Evolutionary conservation across 768 basidiomycete genomes (phyloP).

Genomic region (Polyporus arcularius): DNA sequence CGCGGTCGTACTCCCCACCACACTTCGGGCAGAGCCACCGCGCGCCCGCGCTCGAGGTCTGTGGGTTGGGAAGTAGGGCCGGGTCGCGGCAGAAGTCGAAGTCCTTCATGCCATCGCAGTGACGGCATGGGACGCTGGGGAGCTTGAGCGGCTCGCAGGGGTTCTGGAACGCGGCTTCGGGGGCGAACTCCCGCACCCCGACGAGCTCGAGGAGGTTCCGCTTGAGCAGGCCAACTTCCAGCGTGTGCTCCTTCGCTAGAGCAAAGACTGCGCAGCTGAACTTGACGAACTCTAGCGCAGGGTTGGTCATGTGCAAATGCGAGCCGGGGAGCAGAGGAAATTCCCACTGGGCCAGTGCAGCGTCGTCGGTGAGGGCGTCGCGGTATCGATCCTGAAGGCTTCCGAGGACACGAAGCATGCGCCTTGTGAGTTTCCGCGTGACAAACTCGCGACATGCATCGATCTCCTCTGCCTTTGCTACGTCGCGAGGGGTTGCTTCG

Average conservation of each 20-base stretch:
- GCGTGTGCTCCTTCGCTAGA: conserved; percentile 76
- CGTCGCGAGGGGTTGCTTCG: conserved; percentile 66
- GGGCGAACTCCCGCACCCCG: conserved; percentile 82
- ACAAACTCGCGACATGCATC: conserved; percentile 77
- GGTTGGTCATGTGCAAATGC: conserved; percentile 75
- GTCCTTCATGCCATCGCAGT: conserved; percentile 83
- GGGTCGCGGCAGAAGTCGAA: conserved; percentile 96
- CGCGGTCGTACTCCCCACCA: conserved; percentile 85
- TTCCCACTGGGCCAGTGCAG: conserved; percentile 52
- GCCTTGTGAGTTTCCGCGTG: conserved; percentile 75
- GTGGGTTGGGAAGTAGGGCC: conserved; percentile 60
- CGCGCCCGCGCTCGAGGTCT: conserved; percentile 44
- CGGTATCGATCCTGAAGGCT: conserved; percentile 61
- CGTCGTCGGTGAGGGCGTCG: conserved; percentile 54
- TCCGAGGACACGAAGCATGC: conserved; percentile 70
- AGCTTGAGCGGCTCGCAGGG: conserved; percentile 89
- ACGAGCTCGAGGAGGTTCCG: conserved; percentile 88
- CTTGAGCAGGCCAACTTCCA: conserved; percentile 87
- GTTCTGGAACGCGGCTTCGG: conserved; percentile 84
- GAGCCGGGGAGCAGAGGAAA: conserved; percentile 92
- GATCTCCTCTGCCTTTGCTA: conserved; percentile 66
- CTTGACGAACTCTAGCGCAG: conserved; percentile 88
- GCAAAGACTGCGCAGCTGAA: conserved; percentile 79
- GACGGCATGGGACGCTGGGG: conserved; percentile 82
- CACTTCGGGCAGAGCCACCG: conserved; percentile 76